Percentiles rank a stretch among this genome's conserved stretches.
These are phyloP conservation scores for Taxawa tesnikishii DNA, from an alignment of 2,329 filamentous ascomycete species.

Conservation along the genomic window DNA sequence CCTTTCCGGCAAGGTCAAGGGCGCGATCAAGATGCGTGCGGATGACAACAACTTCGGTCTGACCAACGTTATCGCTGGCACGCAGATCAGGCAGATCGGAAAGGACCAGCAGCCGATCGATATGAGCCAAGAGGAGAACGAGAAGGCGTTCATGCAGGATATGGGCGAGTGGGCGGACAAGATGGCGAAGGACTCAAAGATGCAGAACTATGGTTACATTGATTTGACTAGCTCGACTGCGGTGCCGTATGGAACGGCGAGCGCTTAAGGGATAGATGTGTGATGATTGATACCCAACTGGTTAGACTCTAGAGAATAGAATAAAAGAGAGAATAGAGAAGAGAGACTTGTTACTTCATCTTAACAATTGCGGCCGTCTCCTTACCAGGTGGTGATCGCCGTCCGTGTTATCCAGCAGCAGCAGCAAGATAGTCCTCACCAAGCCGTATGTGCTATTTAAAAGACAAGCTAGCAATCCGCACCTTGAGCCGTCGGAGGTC, in stretches of 20 bases:
- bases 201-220: slow-evolving; percentile 31
- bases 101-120: slow-evolving; percentile 43
- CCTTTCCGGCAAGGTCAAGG: slow-evolving; percentile 31
- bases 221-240: slow-evolving; percentile 26
- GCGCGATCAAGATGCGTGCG: slow-evolving; percentile 34
- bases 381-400: too few species aligned
- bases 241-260: slow-evolving; percentile 23
- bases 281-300: background rate
- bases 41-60: slow-evolving; percentile 41
- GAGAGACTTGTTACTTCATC: too few species aligned
- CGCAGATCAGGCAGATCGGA: slow-evolving; percentile 40
- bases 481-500: too few species aligned
- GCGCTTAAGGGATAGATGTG: too few species aligned
- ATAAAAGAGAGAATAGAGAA: too few species aligned
- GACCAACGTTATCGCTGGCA: slow-evolving; percentile 33
- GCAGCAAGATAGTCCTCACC: too few species aligned
- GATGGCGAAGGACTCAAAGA: slow-evolving; percentile 25
- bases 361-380: too few species aligned
- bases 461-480: too few species aligned
- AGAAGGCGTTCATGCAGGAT: slow-evolving; percentile 36
- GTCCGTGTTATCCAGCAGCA: too few species aligned
- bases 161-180: slow-evolving; percentile 31
- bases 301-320: background rate
- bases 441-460: too few species aligned
- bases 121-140: slow-evolving; percentile 34